A percentile compares a stretch with the other conserved stretches of the same genome.
phyloP scores from a whole-genome alignment of 768 basidiomycete genomes.

The Boletus rex-veris region DNA sequence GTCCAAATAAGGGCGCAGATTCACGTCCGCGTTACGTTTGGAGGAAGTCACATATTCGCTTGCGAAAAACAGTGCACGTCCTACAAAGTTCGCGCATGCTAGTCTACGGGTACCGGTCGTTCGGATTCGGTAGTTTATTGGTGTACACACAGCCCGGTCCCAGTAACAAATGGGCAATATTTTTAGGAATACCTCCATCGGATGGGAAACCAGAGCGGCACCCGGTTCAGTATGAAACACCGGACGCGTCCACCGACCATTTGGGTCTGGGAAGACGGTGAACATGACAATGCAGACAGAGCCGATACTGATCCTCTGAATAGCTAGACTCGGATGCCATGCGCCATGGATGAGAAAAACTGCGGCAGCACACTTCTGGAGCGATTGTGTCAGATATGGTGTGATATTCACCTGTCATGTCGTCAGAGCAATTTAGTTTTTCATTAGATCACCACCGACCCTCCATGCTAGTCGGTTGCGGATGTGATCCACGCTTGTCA shows the following conservation, averaged over 20 bases:
- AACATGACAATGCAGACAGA: background rate
- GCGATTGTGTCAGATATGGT: background rate
- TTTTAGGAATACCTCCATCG: background rate
- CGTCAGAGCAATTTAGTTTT: background rate
- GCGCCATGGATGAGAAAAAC: background rate
- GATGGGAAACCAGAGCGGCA: background rate
- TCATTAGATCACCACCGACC: conserved; percentile 2
- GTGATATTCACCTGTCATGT: conserved; percentile 5
- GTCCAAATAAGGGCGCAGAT: background rate
- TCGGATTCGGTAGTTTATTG: background rate
- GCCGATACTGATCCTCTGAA: background rate
- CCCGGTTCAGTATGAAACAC: conserved; percentile 4
- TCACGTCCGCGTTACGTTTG: background rate
- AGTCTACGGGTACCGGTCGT: too few relatives aligned
- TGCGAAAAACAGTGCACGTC: background rate
- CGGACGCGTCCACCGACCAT: background rate
- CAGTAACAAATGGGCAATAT: background rate
- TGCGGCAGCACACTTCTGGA: background rate
- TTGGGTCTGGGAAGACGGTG: conserved; percentile 4
- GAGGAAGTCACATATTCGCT: background rate
- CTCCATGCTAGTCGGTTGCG: background rate
- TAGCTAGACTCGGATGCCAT: background rate
- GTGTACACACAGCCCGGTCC: background rate
- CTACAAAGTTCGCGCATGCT: background rate
- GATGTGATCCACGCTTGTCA: background rate